A percentile compares a stretch with the other conserved stretches of the same genome.
phyloP scores from a whole-genome alignment of 176 grass and related monocot species.

The Poa annua region DNA sequence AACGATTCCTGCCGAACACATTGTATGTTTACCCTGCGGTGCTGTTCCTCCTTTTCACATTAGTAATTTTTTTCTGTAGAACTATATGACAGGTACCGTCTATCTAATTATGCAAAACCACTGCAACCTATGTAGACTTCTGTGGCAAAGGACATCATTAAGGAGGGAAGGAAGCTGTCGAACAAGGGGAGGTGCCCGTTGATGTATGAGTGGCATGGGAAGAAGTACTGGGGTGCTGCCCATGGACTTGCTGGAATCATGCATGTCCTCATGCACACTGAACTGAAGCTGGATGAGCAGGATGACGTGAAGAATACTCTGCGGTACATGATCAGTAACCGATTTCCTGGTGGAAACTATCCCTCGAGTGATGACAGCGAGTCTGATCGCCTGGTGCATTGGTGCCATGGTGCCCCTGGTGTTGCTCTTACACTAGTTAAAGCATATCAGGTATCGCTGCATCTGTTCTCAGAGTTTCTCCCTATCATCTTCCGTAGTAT shows the following conservation, averaged over 20 bases:
- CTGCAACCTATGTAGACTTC: constrained; percentile 46
- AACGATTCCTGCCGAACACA: constrained; percentile 55
- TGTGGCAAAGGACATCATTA: constrained; percentile 68
- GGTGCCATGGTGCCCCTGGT: constrained; percentile 95
- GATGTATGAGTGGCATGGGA: constrained; percentile 88
- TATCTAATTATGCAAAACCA: constrained; percentile 35
- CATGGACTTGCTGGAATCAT: constrained; percentile 91
- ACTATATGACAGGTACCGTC: constrained; percentile 1
- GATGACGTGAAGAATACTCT: constrained; percentile 82
- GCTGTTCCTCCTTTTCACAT: constrained; percentile 11
- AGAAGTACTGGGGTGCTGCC: constrained; percentile 89
- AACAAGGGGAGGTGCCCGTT: constrained; percentile 62
- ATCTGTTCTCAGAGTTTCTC: neutral
- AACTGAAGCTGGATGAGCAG: constrained; percentile 56
- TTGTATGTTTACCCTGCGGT: constrained; percentile 41
- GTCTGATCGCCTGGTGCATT: constrained; percentile 72
- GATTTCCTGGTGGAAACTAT: constrained; percentile 76
- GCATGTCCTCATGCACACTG: constrained; percentile 79
- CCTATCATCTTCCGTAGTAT: neutral
- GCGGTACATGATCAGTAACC: constrained; percentile 78
- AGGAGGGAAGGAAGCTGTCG: constrained; percentile 70
- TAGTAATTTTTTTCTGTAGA: neutral
- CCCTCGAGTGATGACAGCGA: constrained; percentile 67
- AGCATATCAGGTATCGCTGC: constrained; percentile 65
- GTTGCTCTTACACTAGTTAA: constrained; percentile 77